Conservation (phyloP, 441 rosid species). For the Geranium incanum region DNA sequence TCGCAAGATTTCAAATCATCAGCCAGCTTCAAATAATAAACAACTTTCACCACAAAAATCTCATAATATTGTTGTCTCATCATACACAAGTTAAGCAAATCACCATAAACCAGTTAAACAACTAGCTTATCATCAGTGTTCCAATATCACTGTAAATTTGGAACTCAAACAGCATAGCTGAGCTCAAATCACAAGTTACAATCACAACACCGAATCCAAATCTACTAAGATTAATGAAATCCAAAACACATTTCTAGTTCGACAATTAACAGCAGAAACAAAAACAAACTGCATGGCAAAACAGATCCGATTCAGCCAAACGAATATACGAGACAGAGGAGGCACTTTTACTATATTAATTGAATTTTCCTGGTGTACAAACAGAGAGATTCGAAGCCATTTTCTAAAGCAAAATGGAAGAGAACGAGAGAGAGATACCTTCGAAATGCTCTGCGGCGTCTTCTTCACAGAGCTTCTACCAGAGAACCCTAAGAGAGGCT, state of each 20-base stretch:
- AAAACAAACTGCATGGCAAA: neutral
- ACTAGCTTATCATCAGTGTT: neutral
- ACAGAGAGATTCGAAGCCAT: neutral
- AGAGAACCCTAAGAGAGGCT: neutral
- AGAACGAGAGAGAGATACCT: neutral
- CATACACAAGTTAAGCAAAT: neutral
- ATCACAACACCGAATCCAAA: neutral
- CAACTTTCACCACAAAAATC: too few species aligned
- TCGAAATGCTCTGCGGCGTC: neutral
- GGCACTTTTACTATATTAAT: neutral
- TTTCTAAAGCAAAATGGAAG: neutral
- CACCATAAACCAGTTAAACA: neutral
- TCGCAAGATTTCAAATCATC: neutral
- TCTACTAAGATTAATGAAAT: neutral
- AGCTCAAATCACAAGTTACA: neutral
- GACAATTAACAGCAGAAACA: neutral
- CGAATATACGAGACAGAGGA: neutral
- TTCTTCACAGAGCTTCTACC: neutral
- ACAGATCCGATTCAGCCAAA: neutral
- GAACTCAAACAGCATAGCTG: too few species aligned
- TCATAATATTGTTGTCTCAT: too few species aligned
- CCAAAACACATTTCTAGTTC: neutral
- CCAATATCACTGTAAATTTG: neutral
- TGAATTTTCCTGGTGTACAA: neutral
- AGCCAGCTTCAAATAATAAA: neutral